These are phyloP conservation scores for Mycena floridula DNA, from an alignment of 768 basidiomycete species.

Conservation along the genomic window DNA sequence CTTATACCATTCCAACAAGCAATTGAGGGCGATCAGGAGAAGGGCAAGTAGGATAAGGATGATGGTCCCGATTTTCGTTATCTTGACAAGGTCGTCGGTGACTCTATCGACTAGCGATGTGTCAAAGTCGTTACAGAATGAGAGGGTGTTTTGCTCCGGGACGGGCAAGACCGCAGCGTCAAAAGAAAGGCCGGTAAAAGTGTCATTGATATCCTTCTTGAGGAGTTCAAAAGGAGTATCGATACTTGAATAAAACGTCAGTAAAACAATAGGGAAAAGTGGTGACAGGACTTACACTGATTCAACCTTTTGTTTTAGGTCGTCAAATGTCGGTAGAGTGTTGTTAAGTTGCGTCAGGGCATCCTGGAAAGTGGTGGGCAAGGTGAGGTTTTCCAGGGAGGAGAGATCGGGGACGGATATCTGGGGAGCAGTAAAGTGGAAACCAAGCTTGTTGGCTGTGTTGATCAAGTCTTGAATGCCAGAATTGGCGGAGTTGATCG, in stretches of 20 bases:
- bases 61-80: conserved; percentile 73
- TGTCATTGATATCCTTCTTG: conserved; percentile 86
- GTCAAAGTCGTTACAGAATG: conserved; percentile 78
- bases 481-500: conserved; percentile 62
- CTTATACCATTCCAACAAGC: conserved; percentile 82
- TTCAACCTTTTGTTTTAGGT: conserved; percentile 64
- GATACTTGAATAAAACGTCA: conserved; percentile 38
- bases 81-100: conserved; percentile 69
- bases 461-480: conserved; percentile 58
- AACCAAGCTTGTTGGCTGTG: conserved; percentile 71
- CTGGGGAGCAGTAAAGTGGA: conserved; percentile 63
- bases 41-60: conserved; percentile 70
- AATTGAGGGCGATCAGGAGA: conserved; percentile 67
- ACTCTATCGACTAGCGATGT: conserved; percentile 83
- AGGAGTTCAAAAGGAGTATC: conserved; percentile 84
- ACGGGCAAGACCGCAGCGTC: conserved; percentile 71
- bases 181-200: conserved; percentile 69
- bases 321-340: conserved; percentile 71
- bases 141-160: conserved; percentile 59
- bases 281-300: conserved; percentile 49
- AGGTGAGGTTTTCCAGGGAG: conserved; percentile 67
- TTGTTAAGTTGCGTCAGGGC: conserved; percentile 71
- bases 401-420: conserved; percentile 73
- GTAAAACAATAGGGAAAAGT: not conserved
- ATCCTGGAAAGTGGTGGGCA: conserved; percentile 73